Percentiles rank a stretch among this genome's conserved stretches.
These are phyloP conservation scores for Podosphaera aphanis DNA, from an alignment of 2,329 filamentous ascomycete species.

Conservation along the genomic window DNA sequence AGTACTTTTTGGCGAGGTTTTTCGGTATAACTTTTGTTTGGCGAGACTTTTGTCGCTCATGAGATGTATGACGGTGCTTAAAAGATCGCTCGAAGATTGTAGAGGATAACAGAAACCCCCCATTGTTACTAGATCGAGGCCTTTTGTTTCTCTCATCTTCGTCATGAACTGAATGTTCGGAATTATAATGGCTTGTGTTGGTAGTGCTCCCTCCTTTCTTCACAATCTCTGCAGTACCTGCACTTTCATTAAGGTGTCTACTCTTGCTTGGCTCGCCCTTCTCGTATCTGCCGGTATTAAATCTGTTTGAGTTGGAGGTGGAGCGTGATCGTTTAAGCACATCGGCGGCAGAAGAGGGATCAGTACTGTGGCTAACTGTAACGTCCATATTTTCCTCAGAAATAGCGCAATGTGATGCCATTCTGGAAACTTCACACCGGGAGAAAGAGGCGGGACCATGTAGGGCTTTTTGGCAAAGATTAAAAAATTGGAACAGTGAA, in stretches of 20 bases:
- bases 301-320: slow-evolving; percentile 4
- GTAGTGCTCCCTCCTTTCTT: slow-evolving; percentile 2
- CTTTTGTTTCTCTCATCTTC: slow-evolving; percentile 9
- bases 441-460: not conserved
- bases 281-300: slow-evolving; percentile 20
- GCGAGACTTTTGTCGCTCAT: slow-evolving; percentile 8
- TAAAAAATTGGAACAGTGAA: not conserved
- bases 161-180: slow-evolving; percentile 4
- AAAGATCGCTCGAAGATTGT: slow-evolving; percentile 8
- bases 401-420: slow-evolving; percentile 9
- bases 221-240: slow-evolving; percentile 13
- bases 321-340: slow-evolving; percentile 8
- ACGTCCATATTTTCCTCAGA: slow-evolving; percentile 1
- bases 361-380: slow-evolving; percentile 10
- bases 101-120: slow-evolving; percentile 14
- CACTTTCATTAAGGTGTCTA: slow-evolving; percentile 7
- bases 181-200: slow-evolving; percentile 2
- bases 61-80: slow-evolving; percentile 6
- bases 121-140: slow-evolving; percentile 12
- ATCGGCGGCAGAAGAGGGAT: slow-evolving; percentile 8
- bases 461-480: not conserved
- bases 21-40: slow-evolving; percentile 8
- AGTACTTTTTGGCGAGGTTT: slow-evolving; percentile 7
- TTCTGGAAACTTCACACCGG: slow-evolving; percentile 6
- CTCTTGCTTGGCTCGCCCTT: slow-evolving; percentile 21